A percentile compares a stretch with the other conserved stretches of the same genome.
Conservation (phyloP, 1,284 basidiomycete species). For the Cryptococcus hybrid region DNA sequence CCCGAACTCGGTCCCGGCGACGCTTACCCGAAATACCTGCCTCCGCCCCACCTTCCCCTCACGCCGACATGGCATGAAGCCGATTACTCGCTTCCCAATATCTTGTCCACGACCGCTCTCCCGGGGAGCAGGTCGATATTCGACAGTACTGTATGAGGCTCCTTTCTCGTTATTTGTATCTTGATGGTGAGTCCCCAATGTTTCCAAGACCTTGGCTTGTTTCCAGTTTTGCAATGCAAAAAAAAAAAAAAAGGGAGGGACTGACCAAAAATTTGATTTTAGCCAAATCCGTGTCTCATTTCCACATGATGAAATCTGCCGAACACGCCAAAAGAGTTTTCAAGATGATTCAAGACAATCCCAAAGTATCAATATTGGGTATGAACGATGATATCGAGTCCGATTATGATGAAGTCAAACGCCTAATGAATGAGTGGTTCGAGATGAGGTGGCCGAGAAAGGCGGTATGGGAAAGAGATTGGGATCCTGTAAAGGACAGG, state of each 20-base stretch:
- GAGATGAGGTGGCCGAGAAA: constrained; percentile 37
- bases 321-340: constrained; percentile 27
- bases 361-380: constrained; percentile 32
- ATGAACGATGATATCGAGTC: constrained; percentile 46
- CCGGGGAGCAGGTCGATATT: constrained; percentile 45
- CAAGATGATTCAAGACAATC: constrained; percentile 27
- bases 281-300: constrained; percentile 34
- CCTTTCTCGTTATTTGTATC: constrained; percentile 54
- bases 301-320: constrained; percentile 40
- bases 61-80: constrained; percentile 50
- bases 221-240: background rate
- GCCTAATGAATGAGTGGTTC: constrained; percentile 40
- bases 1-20: constrained; percentile 6
- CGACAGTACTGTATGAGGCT: constrained; percentile 52
- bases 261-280: background rate
- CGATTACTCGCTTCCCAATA: constrained; percentile 51
- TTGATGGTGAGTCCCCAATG: constrained; percentile 27
- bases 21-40: constrained; percentile 19
- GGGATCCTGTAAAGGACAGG: constrained; percentile 16
- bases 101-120: constrained; percentile 38
- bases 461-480: constrained; percentile 40
- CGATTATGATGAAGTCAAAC: constrained; percentile 30
- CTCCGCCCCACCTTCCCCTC: constrained; percentile 52
- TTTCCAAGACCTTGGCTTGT: too few species aligned
- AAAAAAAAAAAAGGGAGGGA: background rate